Percentiles rank a stretch among this genome's conserved stretches.
Evolutionary conservation across 306 rosid genomes (phyloP).

Genomic region (Ochetophila trinervis): DNA sequence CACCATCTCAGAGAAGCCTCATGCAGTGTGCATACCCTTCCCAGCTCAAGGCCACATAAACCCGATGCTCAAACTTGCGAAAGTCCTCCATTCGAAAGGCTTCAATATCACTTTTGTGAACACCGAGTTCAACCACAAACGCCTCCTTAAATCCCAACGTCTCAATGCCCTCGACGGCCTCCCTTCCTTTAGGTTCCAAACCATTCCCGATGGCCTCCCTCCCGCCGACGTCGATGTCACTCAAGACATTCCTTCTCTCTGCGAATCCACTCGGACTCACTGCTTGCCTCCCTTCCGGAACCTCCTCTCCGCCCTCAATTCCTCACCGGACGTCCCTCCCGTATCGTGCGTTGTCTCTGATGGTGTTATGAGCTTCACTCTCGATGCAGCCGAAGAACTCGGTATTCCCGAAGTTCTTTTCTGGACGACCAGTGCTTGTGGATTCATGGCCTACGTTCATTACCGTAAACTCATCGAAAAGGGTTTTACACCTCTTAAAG

Average conservation of each 20-base stretch:
- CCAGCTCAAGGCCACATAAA: conserved; percentile 47
- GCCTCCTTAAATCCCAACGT: conserved; percentile 36
- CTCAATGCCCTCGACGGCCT: conserved; percentile 29
- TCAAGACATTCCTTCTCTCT: conserved; percentile 23
- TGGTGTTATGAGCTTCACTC: conserved; percentile 34
- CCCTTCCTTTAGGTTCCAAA: conserved; percentile 29
- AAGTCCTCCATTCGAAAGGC: conserved; percentile 40
- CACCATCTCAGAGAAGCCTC: conserved; percentile 6
- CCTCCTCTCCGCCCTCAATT: conserved; percentile 27
- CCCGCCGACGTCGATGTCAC: conserved; percentile 21
- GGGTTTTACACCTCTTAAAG: conserved; percentile 37
- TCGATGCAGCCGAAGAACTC: conserved; percentile 39
- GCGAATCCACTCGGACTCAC: conserved; percentile 8
- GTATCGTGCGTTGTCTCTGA: conserved; percentile 40
- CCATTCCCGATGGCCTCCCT: conserved; percentile 37
- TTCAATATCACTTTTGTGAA: conserved; percentile 41
- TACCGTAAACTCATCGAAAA: conserved; percentile 21
- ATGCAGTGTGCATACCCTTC: conserved; percentile 36
- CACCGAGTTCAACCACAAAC: conserved; percentile 42
- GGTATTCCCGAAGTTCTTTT: conserved; percentile 36
- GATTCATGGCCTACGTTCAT: conserved; percentile 30
- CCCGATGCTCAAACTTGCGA: conserved; percentile 38
- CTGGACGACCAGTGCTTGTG: conserved; percentile 44
- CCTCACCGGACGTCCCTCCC: conserved; percentile 2
- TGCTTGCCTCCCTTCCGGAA: conserved; percentile 26